Conservation (phyloP, 768 basidiomycete genomes). For the Rhizopogon vinicolor region DNA sequence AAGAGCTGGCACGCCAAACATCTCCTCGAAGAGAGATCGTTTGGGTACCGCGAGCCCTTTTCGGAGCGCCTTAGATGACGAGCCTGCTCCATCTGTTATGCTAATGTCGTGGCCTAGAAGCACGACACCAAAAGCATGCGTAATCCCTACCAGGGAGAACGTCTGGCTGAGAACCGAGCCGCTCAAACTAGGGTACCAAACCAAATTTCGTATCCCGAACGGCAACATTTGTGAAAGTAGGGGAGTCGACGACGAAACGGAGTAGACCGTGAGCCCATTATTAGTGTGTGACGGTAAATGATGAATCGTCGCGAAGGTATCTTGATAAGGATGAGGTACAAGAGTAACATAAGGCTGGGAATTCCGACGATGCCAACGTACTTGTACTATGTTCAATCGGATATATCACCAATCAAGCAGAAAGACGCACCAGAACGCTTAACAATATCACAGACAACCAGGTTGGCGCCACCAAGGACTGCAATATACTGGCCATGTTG, state of each 20-base stretch:
- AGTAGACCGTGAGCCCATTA: conserved; percentile 46
- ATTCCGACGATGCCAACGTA: conserved; percentile 52
- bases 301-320: conserved; percentile 58
- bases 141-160: conserved; percentile 68
- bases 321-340: conserved; percentile 51
- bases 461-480: conserved; percentile 39
- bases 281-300: conserved; percentile 23
- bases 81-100: conserved; percentile 37
- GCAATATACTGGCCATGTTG: conserved; percentile 66
- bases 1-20: conserved; percentile 81
- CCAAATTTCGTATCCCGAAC: conserved; percentile 53
- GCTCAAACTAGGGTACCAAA: conserved; percentile 33
- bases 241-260: conserved; percentile 39
- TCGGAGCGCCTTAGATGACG: conserved; percentile 34
- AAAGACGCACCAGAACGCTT: conserved; percentile 48
- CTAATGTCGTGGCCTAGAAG: conserved; percentile 59
- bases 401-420: not conserved
- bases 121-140: conserved; percentile 58
- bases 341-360: conserved; percentile 35
- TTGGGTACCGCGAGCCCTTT: conserved; percentile 26
- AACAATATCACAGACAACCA: conserved; percentile 74
- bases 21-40: conserved; percentile 81
- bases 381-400: conserved; percentile 31
- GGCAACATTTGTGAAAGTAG: conserved; percentile 46
- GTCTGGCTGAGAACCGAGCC: conserved; percentile 25